Base-by-base conservation (phyloP, 768 basidiomycete genomes). In the Tulasnella sp. region DNA sequence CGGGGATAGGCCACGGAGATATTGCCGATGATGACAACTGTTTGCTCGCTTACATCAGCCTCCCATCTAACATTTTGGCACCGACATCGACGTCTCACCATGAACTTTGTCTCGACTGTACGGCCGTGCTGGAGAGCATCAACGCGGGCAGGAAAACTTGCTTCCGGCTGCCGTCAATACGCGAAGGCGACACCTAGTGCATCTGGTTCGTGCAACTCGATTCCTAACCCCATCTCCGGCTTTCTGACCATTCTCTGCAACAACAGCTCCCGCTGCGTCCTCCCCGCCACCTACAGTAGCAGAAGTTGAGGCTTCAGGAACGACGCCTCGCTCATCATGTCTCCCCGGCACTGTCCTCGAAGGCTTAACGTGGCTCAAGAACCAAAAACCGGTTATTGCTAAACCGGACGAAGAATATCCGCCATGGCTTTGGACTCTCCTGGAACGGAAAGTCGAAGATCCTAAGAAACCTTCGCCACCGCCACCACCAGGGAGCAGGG, bases 321-420 rank as follows among this genome's bases (percentile, higher is more conserved):
- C 55, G 44, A 40, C 15, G 11, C 40, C 42, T 46, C 69, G 71
- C 20, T 94, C 93, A 4, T 90, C 91, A 40, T 95, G 94, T 83
- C 81, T 87, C 9, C 85, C 90, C 18, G 91, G 92, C 78, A 95
- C 94, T 10, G 85, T 93, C 5, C 83, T 98, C n/a, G 86, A 86
- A n/a, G 95, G 95, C 3, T 82, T 93, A 7, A 91, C 92, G 81
- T 95, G 93, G 82, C 86, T 95, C 75, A 97, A 97, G 83, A 91
- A 89, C 74, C 92, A 96, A 82, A 85, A 89, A 0, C 90, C 93
- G 7, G 90, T 96, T 0, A 83, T 93, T 32, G 93, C 96, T 1
- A 84, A 88, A 15, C 86, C 92, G 0, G 96, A 98, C 83, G 91
- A 93, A 67, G 90, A 91, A 81, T 97, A 98, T 83, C 96, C 96